Evolutionary conservation across 495 filamentous ascomycete genomes (phyloP).

Genomic region (Astrothelium macrocarpum): DNA sequence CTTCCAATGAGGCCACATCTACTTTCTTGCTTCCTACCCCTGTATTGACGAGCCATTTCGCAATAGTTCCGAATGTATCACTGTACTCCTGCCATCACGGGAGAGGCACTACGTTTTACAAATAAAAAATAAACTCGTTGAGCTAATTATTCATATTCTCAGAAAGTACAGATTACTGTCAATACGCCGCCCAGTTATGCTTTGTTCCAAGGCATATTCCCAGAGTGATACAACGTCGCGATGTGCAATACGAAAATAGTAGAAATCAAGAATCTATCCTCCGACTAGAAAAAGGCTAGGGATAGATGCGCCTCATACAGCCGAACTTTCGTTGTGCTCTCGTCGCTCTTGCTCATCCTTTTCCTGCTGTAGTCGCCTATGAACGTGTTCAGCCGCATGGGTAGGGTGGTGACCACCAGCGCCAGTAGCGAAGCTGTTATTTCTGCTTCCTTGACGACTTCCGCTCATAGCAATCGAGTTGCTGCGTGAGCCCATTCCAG

Average conservation of each 20-base stretch:
- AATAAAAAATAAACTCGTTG: neutral
- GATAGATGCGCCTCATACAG: no score
- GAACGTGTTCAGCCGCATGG: neutral
- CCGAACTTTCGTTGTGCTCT: neutral
- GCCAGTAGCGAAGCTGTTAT: neutral
- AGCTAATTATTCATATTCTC: neutral
- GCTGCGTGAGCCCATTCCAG: neutral
- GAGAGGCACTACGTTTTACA: no score
- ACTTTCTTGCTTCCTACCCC: no score
- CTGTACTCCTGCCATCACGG: no score
- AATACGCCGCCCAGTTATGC: neutral
- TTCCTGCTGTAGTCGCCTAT: neutral
- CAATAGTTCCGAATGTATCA: no score
- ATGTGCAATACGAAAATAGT: slow-evolving; percentile 13
- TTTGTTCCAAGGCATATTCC: neutral
- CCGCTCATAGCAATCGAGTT: neutral
- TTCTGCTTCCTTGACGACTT: neutral
- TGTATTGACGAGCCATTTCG: no score
- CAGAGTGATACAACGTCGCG: neutral
- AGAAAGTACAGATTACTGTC: neutral
- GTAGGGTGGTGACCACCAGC: neutral
- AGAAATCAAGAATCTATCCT: slow-evolving; percentile 14
- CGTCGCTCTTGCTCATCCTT: neutral
- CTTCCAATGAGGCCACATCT: no score
- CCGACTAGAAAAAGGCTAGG: no score